Evolutionary conservation across 768 basidiomycete genomes (phyloP).

Genomic region (Lyophyllum decastes): DNA sequence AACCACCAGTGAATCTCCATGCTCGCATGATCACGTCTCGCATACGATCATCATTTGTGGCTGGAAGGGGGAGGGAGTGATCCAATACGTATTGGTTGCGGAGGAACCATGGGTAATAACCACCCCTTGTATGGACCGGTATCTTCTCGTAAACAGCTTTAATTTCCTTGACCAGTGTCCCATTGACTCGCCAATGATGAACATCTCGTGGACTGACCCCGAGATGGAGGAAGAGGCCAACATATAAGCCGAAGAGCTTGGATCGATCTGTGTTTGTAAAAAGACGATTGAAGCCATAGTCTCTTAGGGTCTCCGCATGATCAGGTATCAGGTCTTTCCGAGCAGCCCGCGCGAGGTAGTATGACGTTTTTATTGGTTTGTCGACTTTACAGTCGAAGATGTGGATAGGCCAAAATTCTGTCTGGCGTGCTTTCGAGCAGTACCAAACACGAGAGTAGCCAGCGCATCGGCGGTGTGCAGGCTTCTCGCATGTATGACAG

Average conservation of each 20-base stretch:
- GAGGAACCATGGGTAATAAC: constrained; percentile 37
- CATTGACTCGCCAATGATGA: constrained; percentile 31
- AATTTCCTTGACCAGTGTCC: constrained; percentile 34
- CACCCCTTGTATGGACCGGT: constrained; percentile 24
- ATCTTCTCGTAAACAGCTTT: constrained; percentile 25
- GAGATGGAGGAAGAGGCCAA: constrained; percentile 23
- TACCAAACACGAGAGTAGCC: constrained; percentile 31
- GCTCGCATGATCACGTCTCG: constrained; percentile 7
- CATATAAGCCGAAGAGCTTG: constrained; percentile 32
- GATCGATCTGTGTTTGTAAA: constrained; percentile 11
- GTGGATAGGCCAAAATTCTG: constrained; percentile 28
- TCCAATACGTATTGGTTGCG: constrained; percentile 32
- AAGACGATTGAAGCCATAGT: constrained; percentile 35
- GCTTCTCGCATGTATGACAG: constrained; percentile 6
- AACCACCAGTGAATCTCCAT: constrained; percentile 16
- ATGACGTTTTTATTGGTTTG: constrained; percentile 27
- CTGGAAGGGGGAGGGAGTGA: not conserved
- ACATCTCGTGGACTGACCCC: constrained; percentile 26
- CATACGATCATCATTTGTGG: not conserved
- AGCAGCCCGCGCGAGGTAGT: constrained; percentile 31
- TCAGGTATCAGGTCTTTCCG: constrained; percentile 25
- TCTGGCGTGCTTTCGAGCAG: constrained; percentile 32
- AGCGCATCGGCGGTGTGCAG: constrained; percentile 16
- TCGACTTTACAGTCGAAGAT: constrained; percentile 31
- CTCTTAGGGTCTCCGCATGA: constrained; percentile 30